These are phyloP conservation scores for Juglanconis oblonga DNA, from an alignment of 2,329 filamentous ascomycete genomes.

Conservation along the genomic window DNA sequence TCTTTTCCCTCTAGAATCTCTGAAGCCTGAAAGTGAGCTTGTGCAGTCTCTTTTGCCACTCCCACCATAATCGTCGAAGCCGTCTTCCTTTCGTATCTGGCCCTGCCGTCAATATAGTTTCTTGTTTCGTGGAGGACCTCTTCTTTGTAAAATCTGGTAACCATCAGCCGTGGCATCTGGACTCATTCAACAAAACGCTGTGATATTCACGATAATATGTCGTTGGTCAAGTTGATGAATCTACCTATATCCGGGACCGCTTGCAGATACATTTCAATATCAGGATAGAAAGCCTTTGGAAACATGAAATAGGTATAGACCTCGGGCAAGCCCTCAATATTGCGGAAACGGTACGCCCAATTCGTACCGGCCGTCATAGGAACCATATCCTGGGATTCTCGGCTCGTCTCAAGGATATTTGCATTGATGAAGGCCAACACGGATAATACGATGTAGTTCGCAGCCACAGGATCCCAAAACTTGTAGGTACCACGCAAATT, in stretches of 20 bases:
- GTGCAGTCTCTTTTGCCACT: no score
- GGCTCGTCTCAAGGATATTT: constrained; percentile 23
- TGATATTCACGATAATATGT: constrained; percentile 27
- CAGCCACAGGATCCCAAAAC: constrained; percentile 25
- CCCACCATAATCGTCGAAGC: no score
- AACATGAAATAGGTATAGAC: constrained; percentile 28
- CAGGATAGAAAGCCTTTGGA: constrained; percentile 24
- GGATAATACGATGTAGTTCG: constrained; percentile 26
- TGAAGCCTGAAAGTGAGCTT: no score
- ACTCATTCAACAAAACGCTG: no score
- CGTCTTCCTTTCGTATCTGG: no score
- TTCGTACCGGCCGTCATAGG: constrained; percentile 21
- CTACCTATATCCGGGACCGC: constrained; percentile 19
- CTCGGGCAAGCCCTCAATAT: constrained; percentile 26
- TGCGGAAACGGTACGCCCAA: constrained; percentile 27
- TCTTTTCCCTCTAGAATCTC: not conserved
- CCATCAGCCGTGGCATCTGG: no score
- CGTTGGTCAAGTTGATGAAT: constrained; percentile 24
- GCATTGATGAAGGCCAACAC: constrained; percentile 29
- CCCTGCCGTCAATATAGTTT: no score
- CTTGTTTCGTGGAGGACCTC: no score
- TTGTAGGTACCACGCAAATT: constrained; percentile 21
- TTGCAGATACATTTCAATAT: constrained; percentile 26
- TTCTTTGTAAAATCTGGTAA: no score
- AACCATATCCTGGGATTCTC: constrained; percentile 20